Evolutionary conservation across 441 rosid species (phyloP).

Genomic region (Aquilaria agallochum): DNA sequence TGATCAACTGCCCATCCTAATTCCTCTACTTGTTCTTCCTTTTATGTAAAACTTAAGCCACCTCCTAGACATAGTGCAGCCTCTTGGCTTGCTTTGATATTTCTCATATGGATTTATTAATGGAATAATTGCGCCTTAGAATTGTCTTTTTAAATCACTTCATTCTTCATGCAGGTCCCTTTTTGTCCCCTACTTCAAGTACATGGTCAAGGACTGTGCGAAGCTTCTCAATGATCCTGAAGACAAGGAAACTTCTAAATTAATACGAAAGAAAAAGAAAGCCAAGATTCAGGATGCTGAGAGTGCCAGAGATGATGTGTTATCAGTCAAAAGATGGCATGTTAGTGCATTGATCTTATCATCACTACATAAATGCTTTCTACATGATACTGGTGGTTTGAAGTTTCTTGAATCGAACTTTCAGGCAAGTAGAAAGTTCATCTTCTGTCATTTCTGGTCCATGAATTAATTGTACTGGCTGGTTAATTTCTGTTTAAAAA

Average conservation of each 20-base stretch:
- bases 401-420: constrained; percentile 87
- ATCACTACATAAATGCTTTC: constrained; percentile 81
- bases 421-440: constrained; percentile 42
- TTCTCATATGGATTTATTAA: neutral
- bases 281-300: constrained; percentile 54
- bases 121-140: neutral
- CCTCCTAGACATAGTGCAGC: no score
- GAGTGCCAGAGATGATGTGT: constrained; percentile 19
- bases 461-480: no score
- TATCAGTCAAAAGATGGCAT: constrained; percentile 69
- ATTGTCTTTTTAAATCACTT: neutral
- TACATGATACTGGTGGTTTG: constrained; percentile 68
- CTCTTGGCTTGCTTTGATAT: constrained; percentile 2
- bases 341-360: constrained; percentile 73
- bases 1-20: no score
- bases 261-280: constrained; percentile 73
- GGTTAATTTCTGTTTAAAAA: no score
- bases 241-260: constrained; percentile 29
- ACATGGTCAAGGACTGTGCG: constrained; percentile 64
- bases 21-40: no score
- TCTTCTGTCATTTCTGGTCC: no score
- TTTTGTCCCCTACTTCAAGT: constrained; percentile 92
- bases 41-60: no score
- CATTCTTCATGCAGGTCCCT: constrained; percentile 60
- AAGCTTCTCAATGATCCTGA: constrained; percentile 51